Base-by-base conservation (phyloP, 805 yeast species). In the Candida cerambycidarum region DNA sequence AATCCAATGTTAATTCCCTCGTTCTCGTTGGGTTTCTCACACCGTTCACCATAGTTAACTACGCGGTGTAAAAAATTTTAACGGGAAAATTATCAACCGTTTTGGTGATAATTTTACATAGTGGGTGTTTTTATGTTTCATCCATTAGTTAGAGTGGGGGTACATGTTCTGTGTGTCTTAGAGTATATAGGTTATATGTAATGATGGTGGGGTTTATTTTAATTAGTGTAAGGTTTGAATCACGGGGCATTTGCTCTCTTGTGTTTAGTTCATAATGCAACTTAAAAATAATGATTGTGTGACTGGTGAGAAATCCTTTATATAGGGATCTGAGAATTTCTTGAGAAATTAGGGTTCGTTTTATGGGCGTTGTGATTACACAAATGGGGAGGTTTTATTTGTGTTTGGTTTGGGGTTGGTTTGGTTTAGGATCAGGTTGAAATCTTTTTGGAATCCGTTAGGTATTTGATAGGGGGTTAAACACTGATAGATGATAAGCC, bases 21-120 rank as follows among this genome's bases (percentile, higher is more conserved):
- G 37, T 33, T 34, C 37, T 33, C 37, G 37, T 33, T 34, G 38
- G 38, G 38, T 34, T 34, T 34, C 38, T 34, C 38, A 34, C 38
- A 34, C 38, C 25, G 35, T 32, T 33, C 16, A 19, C 29, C 29
- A 34, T 34, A 34, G 35, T 32, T 32, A 34, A 34, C 23, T 25
- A 34, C 38, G 38, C 38, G 38, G 23, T n/a, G 38, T 9, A 15
- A 15, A 30, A 30, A 30, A 15, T 30, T 30, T 30, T 30, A 11
- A 30, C 33, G 21, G 33, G 33, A 30, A 30, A 16, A n/a, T n/a
- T 12, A 9, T 30, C n/a, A 13, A 16, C 12, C 13, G 6, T 30
- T 29, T 12, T 30, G 33, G 33, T 30, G 33, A 30, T 30, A 30
- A 16, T 30, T 30, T 30, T 28, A 11, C n/a, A n/a, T n/a, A 11